Conservation (phyloP, 2,329 filamentous ascomycete species). For the Calonectria pseudoreteaudii region DNA sequence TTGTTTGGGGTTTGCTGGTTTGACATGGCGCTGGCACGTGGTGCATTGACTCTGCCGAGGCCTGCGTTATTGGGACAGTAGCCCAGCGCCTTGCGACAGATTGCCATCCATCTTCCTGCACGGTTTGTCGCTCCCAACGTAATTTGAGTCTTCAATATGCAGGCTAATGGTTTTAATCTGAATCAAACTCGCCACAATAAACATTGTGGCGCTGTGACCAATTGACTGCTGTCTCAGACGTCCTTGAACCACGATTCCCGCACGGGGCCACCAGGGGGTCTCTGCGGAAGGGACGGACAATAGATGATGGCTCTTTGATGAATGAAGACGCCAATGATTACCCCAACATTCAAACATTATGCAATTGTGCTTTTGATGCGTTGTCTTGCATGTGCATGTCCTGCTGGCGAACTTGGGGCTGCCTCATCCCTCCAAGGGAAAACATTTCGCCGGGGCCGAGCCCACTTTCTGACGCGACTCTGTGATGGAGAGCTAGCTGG, state of each 20-base stretch:
- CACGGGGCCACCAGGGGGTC: not conserved
- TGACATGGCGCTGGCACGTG: not conserved
- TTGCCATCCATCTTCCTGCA: not conserved
- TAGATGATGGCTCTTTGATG: not conserved
- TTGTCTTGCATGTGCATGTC: slow-evolving; percentile 1
- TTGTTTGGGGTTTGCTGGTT: not conserved
- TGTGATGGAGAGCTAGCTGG: slow-evolving; percentile 21
- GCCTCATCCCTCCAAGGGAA: slow-evolving; percentile 18
- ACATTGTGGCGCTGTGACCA: not conserved
- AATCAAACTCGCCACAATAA: not conserved
- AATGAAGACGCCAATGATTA: not conserved
- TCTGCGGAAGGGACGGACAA: not conserved
- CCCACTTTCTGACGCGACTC: slow-evolving; percentile 23
- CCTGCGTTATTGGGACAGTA: not conserved
- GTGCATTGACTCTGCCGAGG: not conserved
- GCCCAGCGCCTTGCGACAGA: not conserved
- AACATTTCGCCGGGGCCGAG: slow-evolving; percentile 23
- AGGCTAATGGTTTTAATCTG: not conserved
- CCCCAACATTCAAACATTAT: not conserved
- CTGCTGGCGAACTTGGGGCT: slow-evolving; percentile 5
- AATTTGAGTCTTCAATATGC: not conserved
- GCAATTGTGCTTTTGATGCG: not conserved
- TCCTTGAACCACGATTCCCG: not conserved
- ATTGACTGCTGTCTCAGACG: not conserved
- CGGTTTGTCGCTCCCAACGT: not conserved